Percentiles rank a stretch among this genome's conserved stretches.
phyloP scores from a whole-genome alignment of 495 filamentous ascomycete species.

The Cenococcum geophilum region DNA sequence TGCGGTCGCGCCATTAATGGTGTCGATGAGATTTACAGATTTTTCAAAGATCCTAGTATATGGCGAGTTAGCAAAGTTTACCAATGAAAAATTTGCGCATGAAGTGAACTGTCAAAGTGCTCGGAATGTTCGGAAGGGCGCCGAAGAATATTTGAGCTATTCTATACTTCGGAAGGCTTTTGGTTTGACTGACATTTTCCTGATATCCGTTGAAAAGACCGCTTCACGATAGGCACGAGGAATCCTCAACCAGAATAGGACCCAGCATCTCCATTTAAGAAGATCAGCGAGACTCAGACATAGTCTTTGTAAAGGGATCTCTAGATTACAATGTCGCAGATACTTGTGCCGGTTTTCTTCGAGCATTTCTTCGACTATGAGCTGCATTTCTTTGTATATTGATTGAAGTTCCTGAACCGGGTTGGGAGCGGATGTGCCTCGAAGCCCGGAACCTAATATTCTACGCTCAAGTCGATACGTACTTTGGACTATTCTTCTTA shows the following conservation, averaged over 20 bases:
- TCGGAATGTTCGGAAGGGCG: no score
- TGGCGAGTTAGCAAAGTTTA: neutral
- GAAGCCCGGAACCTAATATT: constrained; percentile 24
- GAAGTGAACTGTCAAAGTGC: neutral
- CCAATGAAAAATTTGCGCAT: neutral
- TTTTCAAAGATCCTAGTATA: constrained; percentile 7
- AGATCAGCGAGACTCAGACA: constrained; percentile 19
- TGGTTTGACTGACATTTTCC: constrained; percentile 20
- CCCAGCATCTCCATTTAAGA: constrained; percentile 28
- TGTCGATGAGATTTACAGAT: constrained; percentile 8
- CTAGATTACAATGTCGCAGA: constrained; percentile 18
- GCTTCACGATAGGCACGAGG: constrained; percentile 26
- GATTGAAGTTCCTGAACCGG: constrained; percentile 20
- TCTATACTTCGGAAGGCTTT: neutral
- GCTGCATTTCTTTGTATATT: constrained; percentile 28
- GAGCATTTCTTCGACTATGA: constrained; percentile 23
- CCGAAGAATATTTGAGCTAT: no score
- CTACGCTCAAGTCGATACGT: constrained; percentile 28
- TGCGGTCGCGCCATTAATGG: neutral
- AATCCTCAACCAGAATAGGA: constrained; percentile 30
- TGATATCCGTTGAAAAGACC: constrained; percentile 25
- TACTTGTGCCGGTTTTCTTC: constrained; percentile 20
- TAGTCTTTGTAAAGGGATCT: constrained; percentile 17
- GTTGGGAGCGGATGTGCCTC: constrained; percentile 21
- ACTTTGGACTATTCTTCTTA: constrained; percentile 27